These are phyloP conservation scores for Paramecium sexaurelia DNA, from an alignment of 73 alveolate species.

Conservation along the genomic window DNA sequence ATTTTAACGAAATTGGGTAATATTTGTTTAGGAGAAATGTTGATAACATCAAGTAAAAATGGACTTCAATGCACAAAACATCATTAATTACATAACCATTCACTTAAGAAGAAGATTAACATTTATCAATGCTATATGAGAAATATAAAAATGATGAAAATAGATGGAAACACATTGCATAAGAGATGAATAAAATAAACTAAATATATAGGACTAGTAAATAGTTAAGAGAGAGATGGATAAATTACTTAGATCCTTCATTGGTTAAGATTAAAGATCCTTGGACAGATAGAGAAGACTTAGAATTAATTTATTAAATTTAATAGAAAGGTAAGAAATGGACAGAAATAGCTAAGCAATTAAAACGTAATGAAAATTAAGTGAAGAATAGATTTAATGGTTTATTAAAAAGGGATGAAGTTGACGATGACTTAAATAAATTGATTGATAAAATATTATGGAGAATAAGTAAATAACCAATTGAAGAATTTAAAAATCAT, in stretches of 20 bases:
- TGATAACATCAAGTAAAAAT: neutral
- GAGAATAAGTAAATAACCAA: neutral
- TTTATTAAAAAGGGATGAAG: conserved; percentile 23
- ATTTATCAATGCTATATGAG: neutral
- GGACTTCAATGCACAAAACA: neutral
- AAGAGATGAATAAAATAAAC: neutral
- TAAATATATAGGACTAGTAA: neutral
- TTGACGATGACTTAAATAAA: conserved; percentile 9
- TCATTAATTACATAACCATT: neutral
- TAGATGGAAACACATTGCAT: neutral
- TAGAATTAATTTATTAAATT: neutral
- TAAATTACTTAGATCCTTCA: conserved; percentile 21
- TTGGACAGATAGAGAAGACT: conserved; percentile 29
- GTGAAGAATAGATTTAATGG: conserved; percentile 46
- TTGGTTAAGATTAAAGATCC: neutral
- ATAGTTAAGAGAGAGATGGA: conserved; percentile 28
- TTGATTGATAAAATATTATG: conserved; percentile 13
- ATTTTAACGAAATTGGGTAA: neutral
- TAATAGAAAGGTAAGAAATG: conserved; percentile 14
- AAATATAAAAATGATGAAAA: conserved; percentile 9
- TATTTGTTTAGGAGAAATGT: neutral
- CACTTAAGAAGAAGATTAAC: neutral
- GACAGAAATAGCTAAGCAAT: conserved; percentile 2
- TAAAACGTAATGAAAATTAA: conserved; percentile 43
- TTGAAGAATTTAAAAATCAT: neutral